Evolutionary conservation across 2,329 filamentous ascomycete genomes (phyloP).

Genomic region (Podosphaera leucotricha): DNA sequence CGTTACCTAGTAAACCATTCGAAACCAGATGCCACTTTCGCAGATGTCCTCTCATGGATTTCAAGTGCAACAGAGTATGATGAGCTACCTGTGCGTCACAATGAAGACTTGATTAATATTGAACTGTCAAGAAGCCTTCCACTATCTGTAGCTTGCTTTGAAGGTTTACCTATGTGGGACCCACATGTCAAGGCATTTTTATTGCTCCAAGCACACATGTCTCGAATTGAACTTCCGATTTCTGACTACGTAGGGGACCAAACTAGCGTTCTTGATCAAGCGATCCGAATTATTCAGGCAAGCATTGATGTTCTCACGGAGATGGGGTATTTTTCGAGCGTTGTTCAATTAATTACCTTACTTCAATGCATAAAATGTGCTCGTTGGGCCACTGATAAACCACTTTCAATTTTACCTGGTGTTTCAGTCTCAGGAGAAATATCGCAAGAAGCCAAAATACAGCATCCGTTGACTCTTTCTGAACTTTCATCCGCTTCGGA

Average conservation of each 20-base stretch:
- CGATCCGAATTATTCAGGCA: slow-evolving; percentile 89
- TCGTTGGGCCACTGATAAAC: slow-evolving; percentile 66
- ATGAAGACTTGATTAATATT: slow-evolving; percentile 90
- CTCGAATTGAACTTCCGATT: slow-evolving; percentile 75
- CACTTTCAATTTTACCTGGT: slow-evolving; percentile 58
- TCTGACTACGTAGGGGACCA: slow-evolving; percentile 94
- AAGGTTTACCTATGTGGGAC: slow-evolving; percentile 81
- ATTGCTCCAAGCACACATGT: slow-evolving; percentile 85
- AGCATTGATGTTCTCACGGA: slow-evolving; percentile 86
- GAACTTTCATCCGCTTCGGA: slow-evolving; percentile 12
- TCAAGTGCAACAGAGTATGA: slow-evolving; percentile 86
- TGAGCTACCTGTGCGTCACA: slow-evolving; percentile 90
- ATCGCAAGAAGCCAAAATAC: slow-evolving; percentile 9
- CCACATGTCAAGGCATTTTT: slow-evolving; percentile 93
- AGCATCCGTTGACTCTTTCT: slow-evolving; percentile 16
- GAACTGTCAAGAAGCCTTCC: slow-evolving; percentile 69
- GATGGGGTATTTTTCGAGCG: slow-evolving; percentile 57
- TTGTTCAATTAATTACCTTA: slow-evolving; percentile 58
- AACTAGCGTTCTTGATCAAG: slow-evolving; percentile 72
- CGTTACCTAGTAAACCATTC: slow-evolving; percentile 59
- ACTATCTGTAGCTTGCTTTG: slow-evolving; percentile 20
- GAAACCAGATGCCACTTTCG: slow-evolving; percentile 51
- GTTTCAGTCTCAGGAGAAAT: too few relatives aligned
- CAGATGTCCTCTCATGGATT: slow-evolving; percentile 78
- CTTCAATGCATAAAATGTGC: slow-evolving; percentile 85